Percentiles rank a stretch among this genome's conserved stretches.
Evolutionary conservation across 73 alveolate species (phyloP).

Genomic region (Paramecium octaurelia): DNA sequence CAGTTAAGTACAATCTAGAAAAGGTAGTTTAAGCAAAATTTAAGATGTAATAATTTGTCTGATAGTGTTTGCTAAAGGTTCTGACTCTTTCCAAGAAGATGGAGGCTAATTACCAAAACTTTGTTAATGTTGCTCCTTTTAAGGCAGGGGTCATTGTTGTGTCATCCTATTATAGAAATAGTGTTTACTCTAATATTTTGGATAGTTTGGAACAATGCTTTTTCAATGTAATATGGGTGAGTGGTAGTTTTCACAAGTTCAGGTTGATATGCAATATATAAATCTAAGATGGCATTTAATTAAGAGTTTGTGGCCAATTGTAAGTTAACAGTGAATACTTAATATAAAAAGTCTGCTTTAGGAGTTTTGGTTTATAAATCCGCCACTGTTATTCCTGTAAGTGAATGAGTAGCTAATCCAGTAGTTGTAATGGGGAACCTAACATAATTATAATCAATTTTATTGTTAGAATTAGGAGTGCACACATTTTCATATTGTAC

Average conservation of each 20-base stretch:
- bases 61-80: neutral
- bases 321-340: neutral
- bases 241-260: neutral
- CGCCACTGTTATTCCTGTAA: neutral
- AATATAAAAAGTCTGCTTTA: neutral
- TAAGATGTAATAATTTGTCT: neutral
- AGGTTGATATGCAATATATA: neutral
- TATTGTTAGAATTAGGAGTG: neutral
- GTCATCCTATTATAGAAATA: neutral
- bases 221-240: conserved; percentile 41
- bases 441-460: conserved; percentile 7
- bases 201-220: neutral
- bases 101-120: neutral
- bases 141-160: neutral
- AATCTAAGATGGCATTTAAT: neutral
- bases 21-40: conserved; percentile 43
- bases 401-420: neutral
- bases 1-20: neutral
- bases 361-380: neutral
- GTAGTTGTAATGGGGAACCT: neutral
- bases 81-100: neutral
- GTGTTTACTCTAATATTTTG: neutral
- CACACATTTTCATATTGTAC: conserved; percentile 22
- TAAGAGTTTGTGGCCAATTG: neutral
- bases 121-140: neutral